phyloP scores from a whole-genome alignment of 169 alveolate species.

The Plasmodium adleri region DNA sequence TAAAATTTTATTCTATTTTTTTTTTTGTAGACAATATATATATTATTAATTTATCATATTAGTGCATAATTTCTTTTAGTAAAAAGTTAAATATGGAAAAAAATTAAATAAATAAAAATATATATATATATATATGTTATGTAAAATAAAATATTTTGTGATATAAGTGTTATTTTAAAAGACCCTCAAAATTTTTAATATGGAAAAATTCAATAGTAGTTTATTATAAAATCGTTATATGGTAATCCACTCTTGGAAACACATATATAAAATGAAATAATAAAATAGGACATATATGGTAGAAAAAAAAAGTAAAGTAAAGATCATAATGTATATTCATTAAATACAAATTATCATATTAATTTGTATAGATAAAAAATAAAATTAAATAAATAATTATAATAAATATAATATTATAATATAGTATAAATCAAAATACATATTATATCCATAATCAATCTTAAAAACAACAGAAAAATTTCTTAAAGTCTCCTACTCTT shows the following conservation, averaged over 20 bases:
- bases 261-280: no score
- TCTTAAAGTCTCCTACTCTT: constrained; percentile 33
- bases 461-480: constrained; percentile 45
- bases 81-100: background rate
- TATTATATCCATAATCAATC: background rate
- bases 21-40: background rate
- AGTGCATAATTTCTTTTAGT: background rate
- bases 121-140: constrained; percentile 1
- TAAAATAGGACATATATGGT: no score
- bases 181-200: no score
- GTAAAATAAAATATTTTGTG: background rate
- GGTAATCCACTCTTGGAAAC: no score
- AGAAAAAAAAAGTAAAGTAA: no score
- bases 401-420: background rate
- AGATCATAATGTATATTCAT: no score
- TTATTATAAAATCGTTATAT: no score
- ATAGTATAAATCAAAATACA: background rate
- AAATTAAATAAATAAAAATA: background rate
- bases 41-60: background rate
- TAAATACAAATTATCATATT: background rate
- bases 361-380: background rate
- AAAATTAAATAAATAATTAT: constrained; percentile 8
- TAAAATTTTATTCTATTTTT: no score
- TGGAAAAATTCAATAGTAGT: no score
- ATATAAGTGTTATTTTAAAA: no score